Base-by-base conservation (phyloP, 78 protist species). In the Guillardia theta region DNA sequence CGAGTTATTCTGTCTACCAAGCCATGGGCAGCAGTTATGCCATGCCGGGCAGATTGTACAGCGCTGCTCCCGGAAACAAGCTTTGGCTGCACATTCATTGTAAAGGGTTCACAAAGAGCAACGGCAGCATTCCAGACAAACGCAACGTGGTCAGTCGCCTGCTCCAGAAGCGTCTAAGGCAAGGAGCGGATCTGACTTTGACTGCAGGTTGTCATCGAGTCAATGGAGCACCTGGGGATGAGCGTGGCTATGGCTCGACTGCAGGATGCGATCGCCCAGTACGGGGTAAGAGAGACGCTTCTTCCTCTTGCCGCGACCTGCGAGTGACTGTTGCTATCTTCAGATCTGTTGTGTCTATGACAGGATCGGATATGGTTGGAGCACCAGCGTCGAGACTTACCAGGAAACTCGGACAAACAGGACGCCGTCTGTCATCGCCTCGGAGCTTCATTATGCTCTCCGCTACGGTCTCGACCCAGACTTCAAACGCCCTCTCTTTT, bases 361-460 rank as follows among this genome's bases (percentile, higher is more conserved):
- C 83, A 12, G 83, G 36, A 24, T 70, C 45, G 83, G 83, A 24
- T 70, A 36, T 24, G 83, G 83, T 1, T 70, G 15, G 27, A 70
- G 83, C 83, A 36, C 83, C 21, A 43, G 12, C 41, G 22, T 33
- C 21, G 83, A 70, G 83, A n/a, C n/a, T n/a, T n/a, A n/a, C n/a
- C n/a, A n/a, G n/a, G 83, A 24, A 36, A 33, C 45, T 12, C 1
- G 21, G 33, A n/a, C n/a, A n/a, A n/a, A n/a, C n/a, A 36, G 83
- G 0, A 33, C 83, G 83, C 83, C 83, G 41, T 36, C n/a, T 12
- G 41, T 24, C 27, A 70, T 70, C 41, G 83, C 22, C 27, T 10
- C 46, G 46, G 36, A 70, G 83, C 83, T 70, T 36, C 83, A 70
- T 43, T 70, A 70, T 43, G 83, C 83, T 15, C 83, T 70, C 83